Conservation (phyloP, 805 yeast genomes). For the Wickerhamiella allomyrinae region DNA sequence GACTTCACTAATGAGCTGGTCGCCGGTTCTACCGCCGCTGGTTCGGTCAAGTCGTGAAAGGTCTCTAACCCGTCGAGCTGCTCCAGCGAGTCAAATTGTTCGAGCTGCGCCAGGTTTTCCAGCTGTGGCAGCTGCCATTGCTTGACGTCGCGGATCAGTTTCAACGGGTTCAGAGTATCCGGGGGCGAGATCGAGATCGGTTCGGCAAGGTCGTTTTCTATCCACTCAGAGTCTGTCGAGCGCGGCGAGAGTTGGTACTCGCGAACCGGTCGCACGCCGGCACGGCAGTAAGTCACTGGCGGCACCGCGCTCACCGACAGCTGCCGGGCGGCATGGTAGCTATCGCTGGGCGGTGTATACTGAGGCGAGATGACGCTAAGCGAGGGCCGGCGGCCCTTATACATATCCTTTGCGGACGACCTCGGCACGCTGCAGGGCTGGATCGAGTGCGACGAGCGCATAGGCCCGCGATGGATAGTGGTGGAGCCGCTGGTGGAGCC, state of each 20-base stretch:
- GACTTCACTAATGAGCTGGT: too few relatives aligned
- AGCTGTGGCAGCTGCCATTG: neutral
- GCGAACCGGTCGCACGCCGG: neutral
- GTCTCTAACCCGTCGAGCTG: neutral
- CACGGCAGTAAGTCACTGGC: neutral
- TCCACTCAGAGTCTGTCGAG: neutral
- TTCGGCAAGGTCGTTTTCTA: neutral
- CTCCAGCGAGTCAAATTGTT: neutral
- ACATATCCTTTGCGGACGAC: neutral
- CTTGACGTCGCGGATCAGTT: neutral
- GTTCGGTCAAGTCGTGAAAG: neutral
- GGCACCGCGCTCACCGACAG: neutral
- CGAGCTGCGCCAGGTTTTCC: neutral
- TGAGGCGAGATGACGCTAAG: neutral
- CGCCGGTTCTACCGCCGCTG: neutral
- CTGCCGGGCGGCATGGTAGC: neutral
- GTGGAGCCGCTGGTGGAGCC: neutral
- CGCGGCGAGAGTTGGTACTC: neutral
- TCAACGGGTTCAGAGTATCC: neutral
- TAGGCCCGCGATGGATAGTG: neutral
- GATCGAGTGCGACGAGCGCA: conserved; percentile 1
- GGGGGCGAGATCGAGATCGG: neutral
- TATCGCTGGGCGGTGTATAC: neutral
- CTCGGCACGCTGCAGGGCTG: neutral
- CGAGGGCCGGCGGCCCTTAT: neutral